Base-by-base conservation (phyloP, 805 yeast species). In the Yamadazyma akitaensis region DNA sequence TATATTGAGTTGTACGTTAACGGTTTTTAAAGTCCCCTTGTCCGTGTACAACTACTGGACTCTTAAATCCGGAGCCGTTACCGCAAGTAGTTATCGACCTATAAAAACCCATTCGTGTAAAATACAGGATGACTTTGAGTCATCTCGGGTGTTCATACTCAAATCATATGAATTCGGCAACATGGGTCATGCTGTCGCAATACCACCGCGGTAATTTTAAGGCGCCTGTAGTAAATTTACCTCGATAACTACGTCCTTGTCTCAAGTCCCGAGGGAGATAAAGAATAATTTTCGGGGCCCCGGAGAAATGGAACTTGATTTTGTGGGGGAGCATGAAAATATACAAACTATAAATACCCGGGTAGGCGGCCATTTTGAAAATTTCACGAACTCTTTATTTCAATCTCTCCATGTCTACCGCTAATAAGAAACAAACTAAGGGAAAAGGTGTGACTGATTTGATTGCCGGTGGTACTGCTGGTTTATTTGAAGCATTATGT, bases 401-500 rank as follows among this genome's bases (percentile, higher is more conserved):
- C 31, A 19, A 26, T 21, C 25, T 24, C 12, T n/a, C 18, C 32
- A 39, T 40, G 43, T 39, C 41, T 24, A 30, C 38, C 17, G 36
- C 43, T n/a, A 31, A 41, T 12, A 47, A 47, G 19, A 33, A 33
- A 35, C 67, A 65, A 50, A 62, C 61, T 39, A 69, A 69, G 46
- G 67, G 68, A 30, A 68, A 63, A 47, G 62, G 73, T 34, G 79
- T 82, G 11, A 76, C 84, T 47, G 90, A 85, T 60, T 75, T 86
- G 55, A 75, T 88, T 41, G 94, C 97, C 30, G 99, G 99, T 58
- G 99, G 99, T 59, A 82, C 92, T 7, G 99, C 99, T 12, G 99
- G 99, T 49, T 75, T 92, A 50, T 88, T 91, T 63, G 99, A 92
- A 75, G 99, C 98, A n/a, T 76, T 94, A 53, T 83, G 92, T 65